phyloP scores from a whole-genome alignment of 73 alveolate genomes.

The Tetrahymena borealis region DNA sequence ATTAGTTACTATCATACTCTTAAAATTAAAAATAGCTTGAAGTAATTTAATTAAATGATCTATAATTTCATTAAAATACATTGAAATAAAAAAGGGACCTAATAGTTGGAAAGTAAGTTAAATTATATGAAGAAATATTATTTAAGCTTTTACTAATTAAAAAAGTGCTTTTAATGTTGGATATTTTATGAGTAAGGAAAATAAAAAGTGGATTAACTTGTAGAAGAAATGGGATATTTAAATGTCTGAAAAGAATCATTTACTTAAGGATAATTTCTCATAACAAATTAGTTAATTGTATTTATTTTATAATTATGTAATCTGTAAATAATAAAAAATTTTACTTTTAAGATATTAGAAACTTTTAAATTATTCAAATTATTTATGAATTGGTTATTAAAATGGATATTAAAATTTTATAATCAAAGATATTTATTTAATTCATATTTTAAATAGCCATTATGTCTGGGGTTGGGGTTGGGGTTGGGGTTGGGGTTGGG shows the following conservation, averaged over 20 bases:
- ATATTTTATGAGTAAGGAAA: neutral
- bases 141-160: neutral
- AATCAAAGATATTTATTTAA: too few relatives aligned
- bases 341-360: neutral
- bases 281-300: neutral
- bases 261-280: neutral
- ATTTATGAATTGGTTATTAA: too few relatives aligned
- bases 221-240: neutral
- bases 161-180: slow-evolving; percentile 1
- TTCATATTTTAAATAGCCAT: neutral
- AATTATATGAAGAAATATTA: neutral
- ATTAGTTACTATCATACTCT: neutral
- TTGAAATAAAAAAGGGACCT: neutral
- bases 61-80: neutral
- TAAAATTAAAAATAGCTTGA: neutral
- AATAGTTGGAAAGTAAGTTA: neutral
- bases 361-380: neutral
- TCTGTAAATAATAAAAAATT: neutral
- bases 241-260: neutral
- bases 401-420: too few relatives aligned
- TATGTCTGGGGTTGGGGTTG: neutral
- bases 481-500: neutral
- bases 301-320: neutral
- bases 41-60: neutral
- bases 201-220: neutral